These are phyloP conservation scores for Yarrowia keelungensis DNA, from an alignment of 805 yeast species.

Conservation along the genomic window DNA sequence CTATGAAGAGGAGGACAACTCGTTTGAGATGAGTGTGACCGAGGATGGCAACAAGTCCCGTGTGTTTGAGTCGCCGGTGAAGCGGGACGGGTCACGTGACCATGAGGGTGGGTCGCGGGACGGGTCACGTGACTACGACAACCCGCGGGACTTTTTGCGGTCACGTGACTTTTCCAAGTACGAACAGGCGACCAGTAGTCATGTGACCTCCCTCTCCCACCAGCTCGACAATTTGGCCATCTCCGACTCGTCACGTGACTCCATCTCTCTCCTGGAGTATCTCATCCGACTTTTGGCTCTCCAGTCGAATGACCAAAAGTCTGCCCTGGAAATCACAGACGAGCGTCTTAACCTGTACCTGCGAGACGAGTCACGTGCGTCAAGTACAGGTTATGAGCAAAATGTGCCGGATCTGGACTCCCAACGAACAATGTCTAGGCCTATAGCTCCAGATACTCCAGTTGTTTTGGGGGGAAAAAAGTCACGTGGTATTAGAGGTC, in stretches of 20 bases:
- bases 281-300: conserved; percentile 64
- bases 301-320: conserved; percentile 64
- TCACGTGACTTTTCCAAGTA: conserved; percentile 1
- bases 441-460: conserved; percentile 28
- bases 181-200: too few relatives aligned
- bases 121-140: conserved; percentile 16
- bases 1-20: conserved; percentile 44
- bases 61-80: conserved; percentile 9
- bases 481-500: conserved; percentile 1
- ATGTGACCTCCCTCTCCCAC: not conserved
- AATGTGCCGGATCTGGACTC: not conserved
- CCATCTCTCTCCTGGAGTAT: conserved; percentile 69
- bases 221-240: not conserved
- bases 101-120: too few relatives aligned
- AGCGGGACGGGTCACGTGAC: conserved; percentile 8
- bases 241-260: conserved; percentile 43
- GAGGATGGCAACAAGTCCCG: conserved; percentile 40
- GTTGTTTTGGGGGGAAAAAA: not conserved
- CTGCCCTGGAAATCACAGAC: conserved; percentile 64
- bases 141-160: conserved; percentile 6
- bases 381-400: not conserved
- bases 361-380: conserved; percentile 57
- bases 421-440: conserved; percentile 1
- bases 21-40: conserved; percentile 47
- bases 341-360: conserved; percentile 68